phyloP scores from a whole-genome alignment of 148 eudicot species.

The Gaultheria prostrata region DNA sequence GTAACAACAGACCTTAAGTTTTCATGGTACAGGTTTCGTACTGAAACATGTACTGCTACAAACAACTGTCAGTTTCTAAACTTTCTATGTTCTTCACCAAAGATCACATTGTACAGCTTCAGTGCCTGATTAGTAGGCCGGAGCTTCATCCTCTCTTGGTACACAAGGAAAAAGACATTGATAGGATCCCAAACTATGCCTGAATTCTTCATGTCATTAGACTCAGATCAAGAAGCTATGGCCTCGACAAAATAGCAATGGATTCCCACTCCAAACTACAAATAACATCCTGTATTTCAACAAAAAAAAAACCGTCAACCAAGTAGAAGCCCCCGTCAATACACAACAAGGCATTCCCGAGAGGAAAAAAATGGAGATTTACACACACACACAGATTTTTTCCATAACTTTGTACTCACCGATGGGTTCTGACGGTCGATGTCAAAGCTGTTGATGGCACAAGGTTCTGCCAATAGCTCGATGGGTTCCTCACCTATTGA shows the following conservation, averaged over 20 bases:
- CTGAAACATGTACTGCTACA: not conserved
- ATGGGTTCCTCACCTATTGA: slow-evolving; percentile 52
- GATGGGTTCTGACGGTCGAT: slow-evolving; percentile 23
- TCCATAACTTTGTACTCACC: slow-evolving; percentile 5
- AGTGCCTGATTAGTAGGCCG: not conserved
- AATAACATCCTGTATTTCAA: slow-evolving; percentile 58
- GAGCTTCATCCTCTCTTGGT: not conserved
- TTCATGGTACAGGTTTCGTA: not conserved
- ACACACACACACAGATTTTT: not conserved
- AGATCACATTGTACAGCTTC: slow-evolving; percentile 11
- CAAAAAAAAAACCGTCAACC: not conserved
- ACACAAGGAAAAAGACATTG: not conserved
- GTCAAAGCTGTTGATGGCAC: slow-evolving; percentile 47
- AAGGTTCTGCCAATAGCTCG: slow-evolving; percentile 75
- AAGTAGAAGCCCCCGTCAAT: not conserved
- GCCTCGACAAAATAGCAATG: slow-evolving; percentile 61
- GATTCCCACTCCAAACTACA: slow-evolving; percentile 97
- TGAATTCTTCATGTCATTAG: not conserved
- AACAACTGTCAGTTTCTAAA: not conserved
- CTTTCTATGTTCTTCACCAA: not conserved
- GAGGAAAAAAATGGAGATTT: not conserved
- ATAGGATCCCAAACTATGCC: not conserved
- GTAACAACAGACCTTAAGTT: not conserved
- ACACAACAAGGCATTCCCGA: not conserved
- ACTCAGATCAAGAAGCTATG: slow-evolving; percentile 28